phyloP scores from a whole-genome alignment of 2,329 filamentous ascomycete species.

The Blastomyces percursus region DNA sequence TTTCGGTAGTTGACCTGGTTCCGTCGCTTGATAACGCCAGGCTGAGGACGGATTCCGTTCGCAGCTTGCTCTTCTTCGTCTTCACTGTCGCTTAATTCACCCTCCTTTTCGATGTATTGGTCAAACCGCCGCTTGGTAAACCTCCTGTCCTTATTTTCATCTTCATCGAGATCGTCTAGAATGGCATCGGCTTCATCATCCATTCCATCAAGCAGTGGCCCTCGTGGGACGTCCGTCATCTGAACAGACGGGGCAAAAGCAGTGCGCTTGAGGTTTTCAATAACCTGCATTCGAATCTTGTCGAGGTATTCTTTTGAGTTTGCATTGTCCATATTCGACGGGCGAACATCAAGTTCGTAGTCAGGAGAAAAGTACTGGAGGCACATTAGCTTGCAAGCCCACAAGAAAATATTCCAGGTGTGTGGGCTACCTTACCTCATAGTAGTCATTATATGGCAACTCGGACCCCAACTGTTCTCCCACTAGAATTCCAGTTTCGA shows the following conservation, averaged over 20 bases:
- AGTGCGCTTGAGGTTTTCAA: constrained; percentile 56
- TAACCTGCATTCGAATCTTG: constrained; percentile 54
- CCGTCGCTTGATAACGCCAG: constrained; percentile 37
- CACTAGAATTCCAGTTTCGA: constrained; percentile 69
- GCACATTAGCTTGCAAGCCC: constrained; percentile 19
- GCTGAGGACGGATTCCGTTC: constrained; percentile 58
- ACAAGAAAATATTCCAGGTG: neutral
- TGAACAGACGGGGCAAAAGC: constrained; percentile 53
- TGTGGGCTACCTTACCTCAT: constrained; percentile 43
- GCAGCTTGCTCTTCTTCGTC: constrained; percentile 64
- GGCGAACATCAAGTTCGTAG: constrained; percentile 57
- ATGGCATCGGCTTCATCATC: constrained; percentile 56
- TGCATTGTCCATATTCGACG: constrained; percentile 62
- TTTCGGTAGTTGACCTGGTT: constrained; percentile 54
- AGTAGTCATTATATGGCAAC: constrained; percentile 96
- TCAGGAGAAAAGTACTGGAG: constrained; percentile 55
- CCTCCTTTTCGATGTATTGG: constrained; percentile 60
- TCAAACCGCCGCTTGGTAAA: constrained; percentile 76
- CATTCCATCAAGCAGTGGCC: constrained; percentile 43
- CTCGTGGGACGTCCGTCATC: constrained; percentile 52
- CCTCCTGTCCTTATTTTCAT: constrained; percentile 73
- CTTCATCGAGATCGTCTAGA: constrained; percentile 64
- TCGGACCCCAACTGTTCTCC: constrained; percentile 68
- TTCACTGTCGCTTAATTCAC: constrained; percentile 78
- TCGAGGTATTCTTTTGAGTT: constrained; percentile 58